A percentile compares a stretch with the other conserved stretches of the same genome.
phyloP scores from a whole-genome alignment of 306 rosid species.

The Vigna hirtella region DNA sequence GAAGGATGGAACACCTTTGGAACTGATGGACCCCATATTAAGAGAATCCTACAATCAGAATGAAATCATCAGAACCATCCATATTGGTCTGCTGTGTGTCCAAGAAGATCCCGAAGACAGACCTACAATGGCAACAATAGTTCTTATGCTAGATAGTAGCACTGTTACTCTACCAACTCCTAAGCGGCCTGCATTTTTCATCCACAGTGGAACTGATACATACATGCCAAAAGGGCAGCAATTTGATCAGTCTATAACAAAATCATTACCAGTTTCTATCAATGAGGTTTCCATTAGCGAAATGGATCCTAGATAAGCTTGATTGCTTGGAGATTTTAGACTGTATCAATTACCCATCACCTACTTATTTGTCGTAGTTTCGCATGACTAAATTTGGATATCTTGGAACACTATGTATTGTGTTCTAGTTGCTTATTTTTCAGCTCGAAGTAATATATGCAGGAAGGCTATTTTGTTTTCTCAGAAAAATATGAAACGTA shows the following conservation, averaged over 20 bases:
- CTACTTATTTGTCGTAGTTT: slow-evolving; percentile 6
- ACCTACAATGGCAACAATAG: slow-evolving; percentile 51
- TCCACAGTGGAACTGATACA: slow-evolving; percentile 35
- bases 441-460: neutral
- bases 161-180: slow-evolving; percentile 42
- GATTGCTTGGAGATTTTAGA: neutral
- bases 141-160: slow-evolving; percentile 43
- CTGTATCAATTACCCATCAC: neutral
- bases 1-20: slow-evolving; percentile 49
- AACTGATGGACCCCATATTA: slow-evolving; percentile 44
- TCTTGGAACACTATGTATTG: neutral
- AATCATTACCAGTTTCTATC: slow-evolving; percentile 17
- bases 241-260: slow-evolving; percentile 29
- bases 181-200: slow-evolving; percentile 37
- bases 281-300: slow-evolving; percentile 44
- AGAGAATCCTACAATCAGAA: slow-evolving; percentile 32
- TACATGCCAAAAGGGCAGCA: slow-evolving; percentile 31
- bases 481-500: neutral
- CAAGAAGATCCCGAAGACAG: slow-evolving; percentile 51
- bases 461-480: neutral
- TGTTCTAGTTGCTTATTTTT: slow-evolving; percentile 20
- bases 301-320: slow-evolving; percentile 42
- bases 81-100: slow-evolving; percentile 50
- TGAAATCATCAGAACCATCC: slow-evolving; percentile 52
- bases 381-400: neutral